Percentiles rank a stretch among this genome's conserved stretches.
Conservation (phyloP, 148 eudicot genomes). For the Silene latifolia region DNA sequence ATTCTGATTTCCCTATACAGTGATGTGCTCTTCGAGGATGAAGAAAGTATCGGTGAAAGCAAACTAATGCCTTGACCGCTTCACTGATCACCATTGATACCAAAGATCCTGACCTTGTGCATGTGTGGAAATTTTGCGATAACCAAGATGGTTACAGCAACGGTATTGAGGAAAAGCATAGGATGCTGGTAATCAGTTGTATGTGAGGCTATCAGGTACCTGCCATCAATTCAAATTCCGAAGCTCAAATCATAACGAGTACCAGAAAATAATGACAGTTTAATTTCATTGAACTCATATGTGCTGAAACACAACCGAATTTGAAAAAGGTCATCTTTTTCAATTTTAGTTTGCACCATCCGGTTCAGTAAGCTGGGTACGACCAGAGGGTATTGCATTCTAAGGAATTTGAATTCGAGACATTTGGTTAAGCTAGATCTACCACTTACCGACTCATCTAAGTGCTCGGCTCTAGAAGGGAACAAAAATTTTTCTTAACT, state of each 20-base stretch:
- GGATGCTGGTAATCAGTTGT: slow-evolving; percentile 92
- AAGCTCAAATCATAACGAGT: background rate
- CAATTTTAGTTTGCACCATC: too few relatives aligned
- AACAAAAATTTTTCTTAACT: too few relatives aligned
- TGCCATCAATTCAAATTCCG: slow-evolving; percentile 22
- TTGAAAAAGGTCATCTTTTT: too few relatives aligned
- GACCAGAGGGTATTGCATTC: background rate
- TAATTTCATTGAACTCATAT: background rate
- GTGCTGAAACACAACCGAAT: background rate
- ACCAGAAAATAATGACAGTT: background rate
- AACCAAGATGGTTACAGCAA: slow-evolving; percentile 70
- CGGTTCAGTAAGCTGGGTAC: too few relatives aligned
- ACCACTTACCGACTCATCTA: too few relatives aligned
- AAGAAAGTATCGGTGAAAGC: slow-evolving; percentile 16
- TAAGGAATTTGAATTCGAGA: background rate
- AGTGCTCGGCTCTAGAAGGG: too few relatives aligned
- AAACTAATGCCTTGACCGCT: background rate
- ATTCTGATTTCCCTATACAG: slow-evolving; percentile 37
- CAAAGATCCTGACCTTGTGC: slow-evolving; percentile 97
- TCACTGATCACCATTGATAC: slow-evolving; percentile 84
- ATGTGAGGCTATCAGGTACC: slow-evolving; percentile 95
- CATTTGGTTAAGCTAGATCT: background rate
- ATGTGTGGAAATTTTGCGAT: slow-evolving; percentile 90
- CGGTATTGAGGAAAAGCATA: slow-evolving; percentile 87
- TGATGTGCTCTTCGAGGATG: slow-evolving; percentile 21